Conservation (phyloP, 805 yeast genomes). For the Candida insectalens region DNA sequence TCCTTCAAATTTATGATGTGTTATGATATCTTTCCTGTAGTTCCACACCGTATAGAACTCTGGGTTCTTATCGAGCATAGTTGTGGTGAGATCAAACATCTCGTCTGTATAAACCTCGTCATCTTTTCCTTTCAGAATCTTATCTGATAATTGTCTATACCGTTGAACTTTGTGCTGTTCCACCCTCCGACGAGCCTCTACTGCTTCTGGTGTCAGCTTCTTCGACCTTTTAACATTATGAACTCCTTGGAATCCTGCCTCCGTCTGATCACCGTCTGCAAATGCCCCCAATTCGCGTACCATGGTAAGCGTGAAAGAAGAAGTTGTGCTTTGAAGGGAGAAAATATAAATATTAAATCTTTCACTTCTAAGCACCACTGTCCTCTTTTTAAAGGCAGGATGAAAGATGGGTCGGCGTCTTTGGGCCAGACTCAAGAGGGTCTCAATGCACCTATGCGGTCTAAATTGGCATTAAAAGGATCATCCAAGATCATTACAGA, state of each 20-base stretch:
- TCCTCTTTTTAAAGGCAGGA: no score
- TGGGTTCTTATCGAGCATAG: constrained; percentile 59
- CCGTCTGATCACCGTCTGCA: constrained; percentile 10
- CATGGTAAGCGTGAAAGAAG: no score
- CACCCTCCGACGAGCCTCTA: constrained; percentile 35
- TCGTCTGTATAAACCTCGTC: constrained; percentile 22
- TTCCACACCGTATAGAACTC: constrained; percentile 91
- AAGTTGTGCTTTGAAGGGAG: no score
- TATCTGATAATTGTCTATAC: constrained; percentile 38
- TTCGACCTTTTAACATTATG: constrained; percentile 62
- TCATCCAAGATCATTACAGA: constrained; percentile 74
- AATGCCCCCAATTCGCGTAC: constrained; percentile 4
- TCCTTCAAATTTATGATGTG: constrained; percentile 19
- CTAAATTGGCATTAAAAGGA: constrained; percentile 60
- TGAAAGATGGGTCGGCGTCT: no score
- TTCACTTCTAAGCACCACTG: no score
- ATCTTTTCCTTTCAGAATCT: constrained; percentile 30
- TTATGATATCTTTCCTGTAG: constrained; percentile 65
- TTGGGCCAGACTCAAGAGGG: constrained; percentile 1
- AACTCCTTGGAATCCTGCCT: constrained; percentile 9
- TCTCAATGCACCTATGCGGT: constrained; percentile 24
- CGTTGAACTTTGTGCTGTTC: constrained; percentile 54
- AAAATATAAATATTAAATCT: no score
- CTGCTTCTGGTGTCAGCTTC: constrained; percentile 46
- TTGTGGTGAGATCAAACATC: constrained; percentile 44